These are phyloP conservation scores for Metschnikowia corniflorae DNA, from an alignment of 805 yeast species.

Conservation along the genomic window DNA sequence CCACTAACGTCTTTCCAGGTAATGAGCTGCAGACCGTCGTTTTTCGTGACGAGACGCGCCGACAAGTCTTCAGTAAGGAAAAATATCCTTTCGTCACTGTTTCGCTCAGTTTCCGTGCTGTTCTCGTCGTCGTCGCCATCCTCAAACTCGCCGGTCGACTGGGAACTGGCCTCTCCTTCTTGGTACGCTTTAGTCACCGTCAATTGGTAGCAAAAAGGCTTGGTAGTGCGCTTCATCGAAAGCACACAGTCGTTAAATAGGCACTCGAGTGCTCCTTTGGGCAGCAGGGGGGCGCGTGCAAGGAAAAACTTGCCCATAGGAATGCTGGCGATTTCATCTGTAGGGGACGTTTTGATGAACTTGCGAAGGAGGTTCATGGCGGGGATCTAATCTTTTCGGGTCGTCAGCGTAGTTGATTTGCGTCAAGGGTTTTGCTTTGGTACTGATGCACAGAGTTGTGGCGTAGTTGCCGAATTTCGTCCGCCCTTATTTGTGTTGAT, in stretches of 20 bases:
- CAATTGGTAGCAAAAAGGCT: slow-evolving; percentile 64
- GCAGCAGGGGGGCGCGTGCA: slow-evolving; percentile 71
- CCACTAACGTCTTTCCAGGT: slow-evolving; percentile 83
- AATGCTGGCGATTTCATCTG: slow-evolving; percentile 61
- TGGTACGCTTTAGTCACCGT: slow-evolving; percentile 64
- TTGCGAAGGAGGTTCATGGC: slow-evolving; percentile 75
- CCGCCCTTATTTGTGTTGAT: no score
- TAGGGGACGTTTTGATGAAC: slow-evolving; percentile 53
- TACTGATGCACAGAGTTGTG: no score
- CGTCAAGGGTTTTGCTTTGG: no score
- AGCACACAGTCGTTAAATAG: slow-evolving; percentile 78
- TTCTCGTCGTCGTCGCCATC: slow-evolving; percentile 40
- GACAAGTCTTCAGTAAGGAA: slow-evolving; percentile 58
- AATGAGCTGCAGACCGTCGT: slow-evolving; percentile 55
- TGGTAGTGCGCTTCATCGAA: slow-evolving; percentile 62
- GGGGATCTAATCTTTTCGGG: no score
- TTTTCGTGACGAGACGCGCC: slow-evolving; percentile 49
- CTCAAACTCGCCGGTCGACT: slow-evolving; percentile 43
- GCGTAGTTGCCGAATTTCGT: no score
- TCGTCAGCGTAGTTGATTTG: no score
- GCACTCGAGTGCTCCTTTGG: slow-evolving; percentile 83
- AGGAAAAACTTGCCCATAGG: slow-evolving; percentile 79
- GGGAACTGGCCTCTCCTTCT: slow-evolving; percentile 62
- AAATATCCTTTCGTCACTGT: slow-evolving; percentile 68
- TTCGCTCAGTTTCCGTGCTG: slow-evolving; percentile 20